These are phyloP conservation scores for Salvia sclarea DNA, from an alignment of 305 asterid species.

Conservation along the genomic window DNA sequence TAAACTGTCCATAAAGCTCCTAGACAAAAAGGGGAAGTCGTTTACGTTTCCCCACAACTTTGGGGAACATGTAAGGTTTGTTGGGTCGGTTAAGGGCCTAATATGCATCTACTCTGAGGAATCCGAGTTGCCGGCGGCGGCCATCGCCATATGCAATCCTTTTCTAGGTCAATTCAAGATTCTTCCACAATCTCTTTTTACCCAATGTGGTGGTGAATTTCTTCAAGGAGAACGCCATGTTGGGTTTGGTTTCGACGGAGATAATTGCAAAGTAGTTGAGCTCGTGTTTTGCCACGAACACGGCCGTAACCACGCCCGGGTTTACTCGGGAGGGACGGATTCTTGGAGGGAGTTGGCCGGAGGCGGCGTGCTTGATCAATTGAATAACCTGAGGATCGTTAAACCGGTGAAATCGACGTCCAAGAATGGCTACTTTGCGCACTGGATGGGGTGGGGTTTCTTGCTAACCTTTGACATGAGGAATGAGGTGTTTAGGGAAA, in stretches of 20 bases:
- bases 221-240: background rate
- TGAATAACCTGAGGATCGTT: too few species aligned
- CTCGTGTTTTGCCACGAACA: background rate
- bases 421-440: background rate
- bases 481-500: background rate
- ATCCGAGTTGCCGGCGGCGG: too few species aligned
- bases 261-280: background rate
- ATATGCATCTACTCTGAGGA: background rate
- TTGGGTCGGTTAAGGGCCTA: background rate
- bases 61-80: background rate
- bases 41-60: background rate
- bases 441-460: too few species aligned
- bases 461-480: background rate
- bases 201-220: too few species aligned
- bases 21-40: too few species aligned
- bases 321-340: background rate
- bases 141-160: constrained; percentile 14
- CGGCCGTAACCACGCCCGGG: background rate
- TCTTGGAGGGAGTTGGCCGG: background rate
- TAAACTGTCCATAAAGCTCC: background rate
- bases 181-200: too few species aligned
- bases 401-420: background rate
- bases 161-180: background rate
- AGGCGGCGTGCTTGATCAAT: too few species aligned
- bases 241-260: background rate